Conservation (phyloP, 2,329 filamentous ascomycete genomes). For the Fusarium sp. region DNA sequence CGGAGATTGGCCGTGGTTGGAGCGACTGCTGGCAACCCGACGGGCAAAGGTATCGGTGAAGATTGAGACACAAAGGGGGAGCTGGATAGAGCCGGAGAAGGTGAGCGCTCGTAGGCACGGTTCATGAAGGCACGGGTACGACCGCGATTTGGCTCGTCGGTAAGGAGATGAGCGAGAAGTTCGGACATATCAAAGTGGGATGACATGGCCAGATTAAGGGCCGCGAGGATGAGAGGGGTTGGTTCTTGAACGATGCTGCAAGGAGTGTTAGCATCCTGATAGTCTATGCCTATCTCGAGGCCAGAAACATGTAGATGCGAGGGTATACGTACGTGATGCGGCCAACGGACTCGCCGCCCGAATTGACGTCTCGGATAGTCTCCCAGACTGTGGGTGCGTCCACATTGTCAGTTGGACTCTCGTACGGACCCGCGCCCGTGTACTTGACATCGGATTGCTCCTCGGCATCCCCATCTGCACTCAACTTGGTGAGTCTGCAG, state of each 20-base stretch:
- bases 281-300: no score
- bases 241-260: slow-evolving; percentile 72
- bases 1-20: slow-evolving; percentile 61
- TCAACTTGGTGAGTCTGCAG: slow-evolving; percentile 56
- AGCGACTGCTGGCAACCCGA: slow-evolving; percentile 26
- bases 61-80: slow-evolving; percentile 35
- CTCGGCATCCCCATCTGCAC: slow-evolving; percentile 48
- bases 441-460: slow-evolving; percentile 47
- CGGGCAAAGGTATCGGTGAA: slow-evolving; percentile 24
- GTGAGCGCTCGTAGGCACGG: slow-evolving; percentile 61
- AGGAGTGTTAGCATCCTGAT: slow-evolving; percentile 12
- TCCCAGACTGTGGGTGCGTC: slow-evolving; percentile 62
- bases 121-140: slow-evolving; percentile 65
- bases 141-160: slow-evolving; percentile 61
- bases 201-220: slow-evolving; percentile 71
- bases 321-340: slow-evolving; percentile 68
- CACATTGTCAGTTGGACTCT: slow-evolving; percentile 50
- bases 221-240: slow-evolving; percentile 72
- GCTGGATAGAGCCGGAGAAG: slow-evolving; percentile 25
- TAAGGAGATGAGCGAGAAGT: slow-evolving; percentile 68
- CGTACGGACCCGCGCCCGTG: slow-evolving; percentile 44
- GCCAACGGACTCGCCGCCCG: slow-evolving; percentile 62
- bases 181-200: slow-evolving; percentile 75
- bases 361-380: slow-evolving; percentile 57
- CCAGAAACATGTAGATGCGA: not conserved